Conservation (phyloP, 2,329 filamentous ascomycete genomes). For the Ceratocystis variospora region DNA sequence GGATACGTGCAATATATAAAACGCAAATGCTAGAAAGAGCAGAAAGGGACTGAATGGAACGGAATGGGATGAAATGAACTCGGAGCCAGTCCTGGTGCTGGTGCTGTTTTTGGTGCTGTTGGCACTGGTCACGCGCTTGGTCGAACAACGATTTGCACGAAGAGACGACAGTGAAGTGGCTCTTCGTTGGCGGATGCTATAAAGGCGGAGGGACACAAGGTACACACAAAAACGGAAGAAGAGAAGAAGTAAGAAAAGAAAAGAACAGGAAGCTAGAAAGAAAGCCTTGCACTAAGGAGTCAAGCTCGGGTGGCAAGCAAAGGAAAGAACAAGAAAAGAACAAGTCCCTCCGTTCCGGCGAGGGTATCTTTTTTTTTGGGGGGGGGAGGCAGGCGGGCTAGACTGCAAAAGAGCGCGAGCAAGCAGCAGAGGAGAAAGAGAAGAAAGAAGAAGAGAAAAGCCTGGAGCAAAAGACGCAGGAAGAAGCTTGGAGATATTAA, state of each 20-base stretch:
- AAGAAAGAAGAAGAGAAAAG: constrained; percentile 10
- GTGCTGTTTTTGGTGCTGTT: neutral
- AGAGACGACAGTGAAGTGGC: neutral
- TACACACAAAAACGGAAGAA: neutral
- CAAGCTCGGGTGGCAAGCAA: constrained; percentile 4
- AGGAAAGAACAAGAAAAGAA: constrained; percentile 10
- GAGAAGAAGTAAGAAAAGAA: neutral
- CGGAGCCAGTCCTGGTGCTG: constrained; percentile 5
- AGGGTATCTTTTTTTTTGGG: neutral
- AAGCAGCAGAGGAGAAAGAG: constrained; percentile 12
- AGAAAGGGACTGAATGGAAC: neutral
- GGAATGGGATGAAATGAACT: neutral
- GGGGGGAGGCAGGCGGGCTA: constrained; percentile 7
- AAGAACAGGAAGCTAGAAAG: constrained; percentile 13
- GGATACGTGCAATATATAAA: neutral
- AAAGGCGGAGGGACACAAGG: constrained; percentile 1
- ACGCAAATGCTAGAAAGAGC: neutral
- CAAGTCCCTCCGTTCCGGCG: constrained; percentile 3
- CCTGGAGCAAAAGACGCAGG: neutral
- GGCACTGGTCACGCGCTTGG: neutral
- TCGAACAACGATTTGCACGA: neutral
- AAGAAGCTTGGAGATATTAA: neutral
- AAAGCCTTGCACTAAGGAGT: neutral
- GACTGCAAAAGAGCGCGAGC: constrained; percentile 11
- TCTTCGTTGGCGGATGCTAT: neutral